Evolutionary conservation across 768 basidiomycete species (phyloP).

Genomic region (Rhizopogon vinicolor): DNA sequence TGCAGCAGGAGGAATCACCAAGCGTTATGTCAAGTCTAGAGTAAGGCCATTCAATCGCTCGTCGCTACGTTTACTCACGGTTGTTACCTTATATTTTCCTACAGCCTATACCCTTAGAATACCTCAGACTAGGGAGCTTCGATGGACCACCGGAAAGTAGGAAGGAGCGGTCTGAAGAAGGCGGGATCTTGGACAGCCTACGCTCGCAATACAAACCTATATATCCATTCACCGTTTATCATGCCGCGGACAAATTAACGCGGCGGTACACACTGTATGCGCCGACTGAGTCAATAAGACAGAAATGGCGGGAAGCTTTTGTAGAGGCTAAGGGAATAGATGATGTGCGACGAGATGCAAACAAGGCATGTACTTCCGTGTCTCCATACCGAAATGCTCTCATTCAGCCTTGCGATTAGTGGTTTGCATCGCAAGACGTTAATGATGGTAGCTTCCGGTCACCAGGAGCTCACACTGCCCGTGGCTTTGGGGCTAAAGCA

Average conservation of each 20-base stretch:
- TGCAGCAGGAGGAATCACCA: conserved; percentile 40
- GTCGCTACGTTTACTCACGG: not conserved
- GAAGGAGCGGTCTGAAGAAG: conserved; percentile 57
- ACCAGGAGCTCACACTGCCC: conserved; percentile 29
- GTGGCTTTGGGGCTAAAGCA: conserved; percentile 28
- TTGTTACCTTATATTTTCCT: conserved; percentile 6
- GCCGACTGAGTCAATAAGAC: conserved; percentile 47
- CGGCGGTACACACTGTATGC: conserved; percentile 76
- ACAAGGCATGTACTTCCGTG: conserved; percentile 48
- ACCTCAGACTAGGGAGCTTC: conserved; percentile 69
- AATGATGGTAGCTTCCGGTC: conserved; percentile 61
- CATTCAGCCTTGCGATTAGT: conserved; percentile 36
- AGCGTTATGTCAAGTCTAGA: conserved; percentile 57
- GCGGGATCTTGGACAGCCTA: conserved; percentile 50
- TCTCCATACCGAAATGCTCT: not conserved
- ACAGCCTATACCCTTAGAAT: conserved; percentile 78
- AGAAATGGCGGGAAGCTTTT: conserved; percentile 60
- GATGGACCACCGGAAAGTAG: conserved; percentile 53
- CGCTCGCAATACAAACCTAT: conserved; percentile 49
- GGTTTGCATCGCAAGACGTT: conserved; percentile 57
- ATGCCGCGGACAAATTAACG: conserved; percentile 49
- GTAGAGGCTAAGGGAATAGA: conserved; percentile 61
- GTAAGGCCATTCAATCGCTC: conserved; percentile 35
- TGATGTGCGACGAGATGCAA: conserved; percentile 61
- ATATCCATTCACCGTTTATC: conserved; percentile 77